phyloP scores from a whole-genome alignment of 805 yeast species.

The Naumovozyma dairenensis region DNA sequence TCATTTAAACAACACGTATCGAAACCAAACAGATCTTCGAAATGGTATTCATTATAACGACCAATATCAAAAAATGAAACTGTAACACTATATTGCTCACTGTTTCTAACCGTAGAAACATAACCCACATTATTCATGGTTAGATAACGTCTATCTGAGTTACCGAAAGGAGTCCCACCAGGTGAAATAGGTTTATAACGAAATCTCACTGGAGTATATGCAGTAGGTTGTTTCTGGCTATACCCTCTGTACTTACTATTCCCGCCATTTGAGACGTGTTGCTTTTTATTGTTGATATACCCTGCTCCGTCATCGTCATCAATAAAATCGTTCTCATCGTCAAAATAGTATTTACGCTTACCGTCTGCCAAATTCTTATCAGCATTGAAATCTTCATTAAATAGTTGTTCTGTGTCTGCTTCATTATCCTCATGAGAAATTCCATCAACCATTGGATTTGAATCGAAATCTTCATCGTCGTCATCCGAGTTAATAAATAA shows the following conservation, averaged over 20 bases:
- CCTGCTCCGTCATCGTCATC: constrained; percentile 59
- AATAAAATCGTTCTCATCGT: constrained; percentile 35
- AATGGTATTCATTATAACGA: constrained; percentile 69
- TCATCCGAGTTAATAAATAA: constrained; percentile 30
- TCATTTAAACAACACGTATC: constrained; percentile 69
- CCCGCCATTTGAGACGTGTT: background rate
- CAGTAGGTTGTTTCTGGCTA: background rate
- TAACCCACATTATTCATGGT: constrained; percentile 76
- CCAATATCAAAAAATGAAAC: constrained; percentile 80
- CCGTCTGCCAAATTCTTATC: constrained; percentile 7
- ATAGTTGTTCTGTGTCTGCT: constrained; percentile 13
- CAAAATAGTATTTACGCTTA: constrained; percentile 27
- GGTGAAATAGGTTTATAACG: constrained; percentile 62
- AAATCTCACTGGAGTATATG: constrained; percentile 11
- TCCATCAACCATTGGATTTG: constrained; percentile 8
- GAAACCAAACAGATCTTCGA: constrained; percentile 60
- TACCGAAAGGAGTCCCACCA: constrained; percentile 79
- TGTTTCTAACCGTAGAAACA: constrained; percentile 63
- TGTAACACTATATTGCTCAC: constrained; percentile 59
- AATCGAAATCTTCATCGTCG: constrained; percentile 16
- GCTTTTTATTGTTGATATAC: constrained; percentile 19
- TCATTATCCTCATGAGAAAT: constrained; percentile 11
- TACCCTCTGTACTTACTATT: background rate
- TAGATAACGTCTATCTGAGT: constrained; percentile 58
- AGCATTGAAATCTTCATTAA: constrained; percentile 19